Base-by-base conservation (phyloP, 2,329 filamentous ascomycete species). In the Botrytis pseudocinerea region DNA sequence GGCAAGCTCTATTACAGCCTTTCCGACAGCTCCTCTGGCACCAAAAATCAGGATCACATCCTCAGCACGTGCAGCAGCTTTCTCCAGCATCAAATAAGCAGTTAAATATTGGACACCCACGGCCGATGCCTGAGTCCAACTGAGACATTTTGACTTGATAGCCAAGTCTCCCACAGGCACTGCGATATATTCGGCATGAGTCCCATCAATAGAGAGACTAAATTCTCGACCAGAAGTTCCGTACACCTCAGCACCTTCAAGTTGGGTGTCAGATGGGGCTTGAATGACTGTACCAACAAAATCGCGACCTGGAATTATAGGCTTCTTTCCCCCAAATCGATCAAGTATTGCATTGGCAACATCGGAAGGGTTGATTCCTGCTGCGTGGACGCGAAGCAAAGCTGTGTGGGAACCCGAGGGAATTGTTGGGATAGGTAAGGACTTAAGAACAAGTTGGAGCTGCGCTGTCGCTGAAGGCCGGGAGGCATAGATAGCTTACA, bases 101-200 rank as follows among this genome's bases (percentile, higher is more conserved):
- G 46, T 71, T 42, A 9, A 57, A 35, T 65, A 46, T 4, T 46
- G 70, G 32, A 71, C 61, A 16, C 46, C 70, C 28, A 46, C 35
- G 1, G 25, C 22, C 25, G 40, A 60, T 35, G 60, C 60, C 60
- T 64, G 32, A 1, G 57, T 22, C 35, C 69, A 71, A 51, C 42
- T 65, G n/a, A 71, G 46, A 10, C 18, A 40, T 18, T 66, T 65
- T 1, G 61, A 35, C n/a, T 71, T 71, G 14, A 14, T 6, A 65
- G 40, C 20, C 25, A 66, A 46, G 1, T n/a, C 46, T 22, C 44
- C 61, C 4, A 57, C 40, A 6, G 61, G 35, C 5, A 46, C 9
- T 20, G 44, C 46, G 22, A 59, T 25, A 16, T 71, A 46, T 20
- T 65, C 46, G 20, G 70, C 44, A 65, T 46, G 60, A 28, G 35